phyloP scores from a whole-genome alignment of 106 monocot species.

The Allium fistulosum region DNA sequence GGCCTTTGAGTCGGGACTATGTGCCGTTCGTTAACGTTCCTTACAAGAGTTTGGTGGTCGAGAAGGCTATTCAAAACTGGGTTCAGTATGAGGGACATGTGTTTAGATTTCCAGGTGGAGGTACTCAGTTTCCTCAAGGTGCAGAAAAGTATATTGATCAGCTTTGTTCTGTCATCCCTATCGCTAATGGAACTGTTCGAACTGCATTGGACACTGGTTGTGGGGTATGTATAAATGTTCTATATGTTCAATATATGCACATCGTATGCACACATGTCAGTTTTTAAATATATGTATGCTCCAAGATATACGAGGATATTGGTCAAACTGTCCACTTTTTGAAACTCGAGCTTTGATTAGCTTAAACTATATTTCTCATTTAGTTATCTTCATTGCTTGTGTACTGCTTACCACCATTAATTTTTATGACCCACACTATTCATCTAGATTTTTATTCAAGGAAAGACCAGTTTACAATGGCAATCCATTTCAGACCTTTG shows the following conservation, averaged over 20 bases:
- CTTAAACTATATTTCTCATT: too few species aligned
- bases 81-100: slow-evolving; percentile 52
- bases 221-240: slow-evolving; percentile 7
- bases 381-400: too few species aligned
- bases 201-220: slow-evolving; percentile 60
- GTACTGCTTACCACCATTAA: too few species aligned
- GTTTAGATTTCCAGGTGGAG: slow-evolving; percentile 60
- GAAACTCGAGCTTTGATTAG: too few species aligned
- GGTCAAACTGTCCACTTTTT: too few species aligned
- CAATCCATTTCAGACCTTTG: too few species aligned
- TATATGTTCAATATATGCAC: too few species aligned
- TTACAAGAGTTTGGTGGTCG: slow-evolving; percentile 57
- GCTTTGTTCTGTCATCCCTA: slow-evolving; percentile 42
- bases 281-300: too few species aligned
- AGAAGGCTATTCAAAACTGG: slow-evolving; percentile 71
- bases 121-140: slow-evolving; percentile 59
- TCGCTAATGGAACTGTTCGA: slow-evolving; percentile 42
- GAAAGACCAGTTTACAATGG: too few species aligned
- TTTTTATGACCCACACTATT: too few species aligned
- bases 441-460: too few species aligned
- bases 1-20: slow-evolving; percentile 58
- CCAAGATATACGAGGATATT: too few species aligned
- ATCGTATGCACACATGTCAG: slow-evolving; percentile 13
- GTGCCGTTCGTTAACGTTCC: slow-evolving; percentile 57
- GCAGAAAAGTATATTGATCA: slow-evolving; percentile 55